phyloP scores from a whole-genome alignment of 1,284 basidiomycete species.

The Mycosarcoma mackinlayi region DNA sequence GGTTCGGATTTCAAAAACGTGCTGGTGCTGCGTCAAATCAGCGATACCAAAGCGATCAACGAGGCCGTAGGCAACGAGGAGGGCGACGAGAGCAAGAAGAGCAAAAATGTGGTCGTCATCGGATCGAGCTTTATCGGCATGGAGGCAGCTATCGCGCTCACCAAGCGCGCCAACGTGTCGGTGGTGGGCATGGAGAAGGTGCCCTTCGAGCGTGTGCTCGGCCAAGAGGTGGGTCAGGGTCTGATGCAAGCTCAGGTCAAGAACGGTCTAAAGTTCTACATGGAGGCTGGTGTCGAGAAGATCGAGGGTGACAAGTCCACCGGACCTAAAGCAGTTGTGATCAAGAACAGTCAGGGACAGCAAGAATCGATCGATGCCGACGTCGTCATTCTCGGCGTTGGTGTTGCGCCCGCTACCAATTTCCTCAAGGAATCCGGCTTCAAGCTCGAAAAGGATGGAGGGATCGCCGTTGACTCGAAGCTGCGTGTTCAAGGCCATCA shows the following conservation, averaged over 20 bases:
- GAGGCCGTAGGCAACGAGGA: slow-evolving; percentile 72
- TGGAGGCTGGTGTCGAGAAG: slow-evolving; percentile 79
- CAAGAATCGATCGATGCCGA: slow-evolving; percentile 76
- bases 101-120: slow-evolving; percentile 81
- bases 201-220: slow-evolving; percentile 84
- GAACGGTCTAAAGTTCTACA: slow-evolving; percentile 82
- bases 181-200: slow-evolving; percentile 86
- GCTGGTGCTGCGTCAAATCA: slow-evolving; percentile 78
- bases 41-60: slow-evolving; percentile 81
- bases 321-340: slow-evolving; percentile 72
- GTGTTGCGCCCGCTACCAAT: slow-evolving; percentile 84
- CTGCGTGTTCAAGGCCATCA: slow-evolving; percentile 75
- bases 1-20: slow-evolving; percentile 83
- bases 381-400: slow-evolving; percentile 87
- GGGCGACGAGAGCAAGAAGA: slow-evolving; percentile 57
- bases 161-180: slow-evolving; percentile 77
- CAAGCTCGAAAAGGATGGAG: slow-evolving; percentile 73
- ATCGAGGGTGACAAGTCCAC: slow-evolving; percentile 71
- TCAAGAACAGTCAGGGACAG: slow-evolving; percentile 74
- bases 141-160: slow-evolving; percentile 83
- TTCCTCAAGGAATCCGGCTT: slow-evolving; percentile 77
- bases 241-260: slow-evolving; percentile 77
- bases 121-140: slow-evolving; percentile 94
- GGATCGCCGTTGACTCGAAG: slow-evolving; percentile 83
- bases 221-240: slow-evolving; percentile 81